Percentiles rank a stretch among this genome's conserved stretches.
Conservation (phyloP, 495 filamentous ascomycete genomes). For the Thozetella sp. region DNA sequence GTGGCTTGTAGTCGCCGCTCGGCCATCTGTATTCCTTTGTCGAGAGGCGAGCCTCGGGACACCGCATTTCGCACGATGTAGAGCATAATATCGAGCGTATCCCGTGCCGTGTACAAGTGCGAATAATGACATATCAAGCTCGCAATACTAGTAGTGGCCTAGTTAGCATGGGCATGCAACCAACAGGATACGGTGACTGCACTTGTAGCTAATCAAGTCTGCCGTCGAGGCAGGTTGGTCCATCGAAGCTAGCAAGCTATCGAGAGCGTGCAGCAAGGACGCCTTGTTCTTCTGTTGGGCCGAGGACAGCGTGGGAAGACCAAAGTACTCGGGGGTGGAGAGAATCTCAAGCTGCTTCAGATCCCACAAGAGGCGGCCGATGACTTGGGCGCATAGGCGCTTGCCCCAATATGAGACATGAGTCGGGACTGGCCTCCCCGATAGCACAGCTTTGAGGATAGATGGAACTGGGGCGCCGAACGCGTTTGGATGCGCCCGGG, state of each 20-base stretch:
- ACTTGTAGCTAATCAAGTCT: conserved; percentile 6
- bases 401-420: conserved; percentile 27
- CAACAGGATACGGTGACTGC: neutral
- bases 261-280: neutral
- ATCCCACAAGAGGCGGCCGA: conserved; percentile 32
- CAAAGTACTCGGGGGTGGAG: neutral
- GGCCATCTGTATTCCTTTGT: neutral
- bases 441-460: conserved; percentile 25
- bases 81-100: conserved; percentile 3
- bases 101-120: conserved; percentile 1
- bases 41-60: neutral
- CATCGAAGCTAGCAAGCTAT: conserved; percentile 4
- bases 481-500: conserved; percentile 3
- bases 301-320: neutral
- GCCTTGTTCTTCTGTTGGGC: neutral
- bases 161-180: neutral
- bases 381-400: conserved; percentile 27
- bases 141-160: neutral
- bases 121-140: conserved; percentile 1
- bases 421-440: conserved; percentile 18
- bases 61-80: conserved; percentile 3
- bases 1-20: neutral
- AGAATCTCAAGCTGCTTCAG: conserved; percentile 28
- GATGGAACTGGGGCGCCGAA: conserved; percentile 17
- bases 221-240: neutral